Conservation (phyloP, 2,329 filamentous ascomycete genomes). For the Alternaria longipes region DNA sequence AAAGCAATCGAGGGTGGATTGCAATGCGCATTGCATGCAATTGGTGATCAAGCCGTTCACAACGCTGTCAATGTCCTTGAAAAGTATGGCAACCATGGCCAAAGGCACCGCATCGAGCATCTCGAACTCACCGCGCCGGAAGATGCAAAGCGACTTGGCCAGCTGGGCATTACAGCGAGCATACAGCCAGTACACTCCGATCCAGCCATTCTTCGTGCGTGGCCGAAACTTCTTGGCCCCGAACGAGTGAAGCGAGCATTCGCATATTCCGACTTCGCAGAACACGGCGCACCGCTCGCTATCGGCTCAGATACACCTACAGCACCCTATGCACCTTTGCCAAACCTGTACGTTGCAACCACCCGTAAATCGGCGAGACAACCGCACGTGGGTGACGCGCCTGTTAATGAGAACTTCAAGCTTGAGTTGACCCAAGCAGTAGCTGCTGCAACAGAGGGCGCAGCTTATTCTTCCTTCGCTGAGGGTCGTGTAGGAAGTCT, state of each 20-base stretch:
- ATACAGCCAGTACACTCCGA: slow-evolving; percentile 96
- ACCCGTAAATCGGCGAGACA: slow-evolving; percentile 66
- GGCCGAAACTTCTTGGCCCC: slow-evolving; percentile 66
- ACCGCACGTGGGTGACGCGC: slow-evolving; percentile 49
- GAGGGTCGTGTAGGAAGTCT: slow-evolving; percentile 65
- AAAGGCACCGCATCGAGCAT: slow-evolving; percentile 71
- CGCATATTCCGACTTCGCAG: slow-evolving; percentile 69
- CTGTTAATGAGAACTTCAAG: slow-evolving; percentile 64
- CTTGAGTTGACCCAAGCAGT: slow-evolving; percentile 65
- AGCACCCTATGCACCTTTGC: slow-evolving; percentile 63
- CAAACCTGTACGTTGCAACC: slow-evolving; percentile 68
- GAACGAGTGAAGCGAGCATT: slow-evolving; percentile 67
- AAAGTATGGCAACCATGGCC: slow-evolving; percentile 52
- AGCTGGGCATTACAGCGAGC: slow-evolving; percentile 77
- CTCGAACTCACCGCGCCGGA: slow-evolving; percentile 66
- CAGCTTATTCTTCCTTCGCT: slow-evolving; percentile 67
- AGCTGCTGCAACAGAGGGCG: slow-evolving; percentile 63
- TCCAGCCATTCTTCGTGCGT: slow-evolving; percentile 69
- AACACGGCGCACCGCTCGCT: slow-evolving; percentile 62
- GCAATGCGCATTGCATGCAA: slow-evolving; percentile 72
- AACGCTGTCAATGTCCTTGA: slow-evolving; percentile 67
- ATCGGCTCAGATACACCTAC: slow-evolving; percentile 69
- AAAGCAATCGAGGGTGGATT: slow-evolving; percentile 64
- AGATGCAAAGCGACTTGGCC: slow-evolving; percentile 66
- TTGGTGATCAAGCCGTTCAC: slow-evolving; percentile 67